Conservation (phyloP, 192 early-diverging fungal genomes). For the Backusella liffmaniae region DNA sequence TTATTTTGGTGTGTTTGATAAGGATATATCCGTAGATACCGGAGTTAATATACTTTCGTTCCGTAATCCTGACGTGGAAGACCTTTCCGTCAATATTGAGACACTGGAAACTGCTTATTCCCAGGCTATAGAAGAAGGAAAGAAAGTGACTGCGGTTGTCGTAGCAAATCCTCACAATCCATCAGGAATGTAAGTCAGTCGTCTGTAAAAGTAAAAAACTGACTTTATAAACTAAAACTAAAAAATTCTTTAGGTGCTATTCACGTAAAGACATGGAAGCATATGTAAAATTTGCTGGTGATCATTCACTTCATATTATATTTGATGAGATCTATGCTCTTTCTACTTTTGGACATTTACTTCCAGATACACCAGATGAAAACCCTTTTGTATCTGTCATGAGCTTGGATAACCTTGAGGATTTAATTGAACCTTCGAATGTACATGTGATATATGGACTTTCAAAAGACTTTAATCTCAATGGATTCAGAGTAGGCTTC, state of each 20-base stretch:
- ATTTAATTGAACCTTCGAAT: constrained; percentile 58
- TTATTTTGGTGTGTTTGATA: constrained; percentile 74
- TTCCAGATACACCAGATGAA: background rate
- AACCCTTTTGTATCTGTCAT: constrained; percentile 66
- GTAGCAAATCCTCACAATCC: constrained; percentile 71
- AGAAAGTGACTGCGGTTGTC: constrained; percentile 40
- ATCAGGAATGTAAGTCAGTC: constrained; percentile 47
- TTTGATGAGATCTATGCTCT: constrained; percentile 84
- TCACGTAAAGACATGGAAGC: constrained; percentile 48
- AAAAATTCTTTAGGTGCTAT: constrained; percentile 38
- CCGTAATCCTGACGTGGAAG: constrained; percentile 40
- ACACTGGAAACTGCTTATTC: constrained; percentile 50
- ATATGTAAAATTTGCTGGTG: constrained; percentile 62
- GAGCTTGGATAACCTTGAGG: constrained; percentile 24
- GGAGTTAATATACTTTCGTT: constrained; percentile 54
- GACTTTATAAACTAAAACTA: background rate
- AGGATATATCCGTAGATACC: constrained; percentile 52
- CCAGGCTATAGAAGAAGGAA: constrained; percentile 40
- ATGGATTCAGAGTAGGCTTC: constrained; percentile 70
- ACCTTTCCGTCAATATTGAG: constrained; percentile 35
- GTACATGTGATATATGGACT: constrained; percentile 76
- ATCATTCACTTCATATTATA: constrained; percentile 63
- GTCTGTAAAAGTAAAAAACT: background rate
- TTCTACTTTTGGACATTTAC: constrained; percentile 50
- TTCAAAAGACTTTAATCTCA: constrained; percentile 83